A percentile compares a stretch with the other conserved stretches of the same genome.
Conservation (phyloP, 164 flowering plant genomes). For the Umbellularia californica region DNA sequence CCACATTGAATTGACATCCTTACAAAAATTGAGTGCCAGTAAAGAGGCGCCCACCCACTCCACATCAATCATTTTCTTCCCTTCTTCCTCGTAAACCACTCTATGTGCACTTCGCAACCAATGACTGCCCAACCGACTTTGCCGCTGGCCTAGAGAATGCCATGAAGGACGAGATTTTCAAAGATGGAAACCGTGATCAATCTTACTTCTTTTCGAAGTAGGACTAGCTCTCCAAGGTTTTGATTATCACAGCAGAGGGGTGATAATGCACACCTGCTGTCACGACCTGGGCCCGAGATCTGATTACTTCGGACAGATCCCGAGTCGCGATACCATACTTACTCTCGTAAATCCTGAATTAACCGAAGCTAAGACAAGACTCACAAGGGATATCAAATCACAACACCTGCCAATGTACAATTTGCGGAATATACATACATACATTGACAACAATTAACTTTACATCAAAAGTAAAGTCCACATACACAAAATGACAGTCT, state of each 20-base stretch:
- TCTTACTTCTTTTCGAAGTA: slow-evolving; percentile 34
- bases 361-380: too few species aligned
- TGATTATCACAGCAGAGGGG: not conserved
- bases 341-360: too few species aligned
- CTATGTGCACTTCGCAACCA: slow-evolving; percentile 21
- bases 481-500: too few species aligned
- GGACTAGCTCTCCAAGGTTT: slow-evolving; percentile 10
- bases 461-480: too few species aligned
- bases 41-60: slow-evolving; percentile 28
- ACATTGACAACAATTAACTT: too few species aligned
- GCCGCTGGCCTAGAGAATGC: slow-evolving; percentile 22
- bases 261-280: too few species aligned
- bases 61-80: slow-evolving; percentile 25
- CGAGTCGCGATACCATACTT: too few species aligned
- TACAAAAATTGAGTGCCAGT: slow-evolving; percentile 8
- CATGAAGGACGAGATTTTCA: slow-evolving; percentile 25
- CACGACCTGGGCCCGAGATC: too few species aligned
- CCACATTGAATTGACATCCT: slow-evolving; percentile 16
- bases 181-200: slow-evolving; percentile 25
- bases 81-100: slow-evolving; percentile 9
- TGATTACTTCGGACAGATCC: too few species aligned
- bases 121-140: slow-evolving; percentile 24
- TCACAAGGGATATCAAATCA: too few species aligned
- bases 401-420: too few species aligned
- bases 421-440: too few species aligned